Conservation (phyloP, 2,329 filamentous ascomycete genomes). For the Hypocrella siamensis region DNA sequence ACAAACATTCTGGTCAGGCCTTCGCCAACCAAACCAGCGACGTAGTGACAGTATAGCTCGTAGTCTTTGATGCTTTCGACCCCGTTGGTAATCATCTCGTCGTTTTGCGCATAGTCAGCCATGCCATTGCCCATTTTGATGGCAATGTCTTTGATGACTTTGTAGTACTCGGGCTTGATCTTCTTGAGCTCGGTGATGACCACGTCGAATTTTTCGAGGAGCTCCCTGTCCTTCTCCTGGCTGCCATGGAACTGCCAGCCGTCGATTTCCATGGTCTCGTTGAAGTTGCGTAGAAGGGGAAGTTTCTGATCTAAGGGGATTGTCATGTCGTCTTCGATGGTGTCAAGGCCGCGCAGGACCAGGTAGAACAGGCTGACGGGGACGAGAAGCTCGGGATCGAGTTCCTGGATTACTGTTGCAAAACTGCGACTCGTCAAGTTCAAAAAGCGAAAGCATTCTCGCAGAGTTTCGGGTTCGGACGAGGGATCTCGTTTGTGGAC, state of each 20-base stretch:
- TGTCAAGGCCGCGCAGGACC: constrained; percentile 80
- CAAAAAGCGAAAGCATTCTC: constrained; percentile 75
- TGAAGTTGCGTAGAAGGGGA: constrained; percentile 69
- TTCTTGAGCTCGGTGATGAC: constrained; percentile 78
- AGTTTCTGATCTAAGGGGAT: constrained; percentile 70
- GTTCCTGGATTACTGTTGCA: constrained; percentile 80
- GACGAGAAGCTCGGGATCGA: constrained; percentile 84
- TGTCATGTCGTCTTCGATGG: constrained; percentile 98
- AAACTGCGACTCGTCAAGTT: constrained; percentile 87
- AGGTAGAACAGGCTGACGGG: constrained; percentile 89
- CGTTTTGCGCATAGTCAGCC: constrained; percentile 85
- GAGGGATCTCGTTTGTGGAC: constrained; percentile 68
- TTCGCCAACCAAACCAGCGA: constrained; percentile 95
- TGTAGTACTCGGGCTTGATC: constrained; percentile 69
- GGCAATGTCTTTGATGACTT: constrained; percentile 85
- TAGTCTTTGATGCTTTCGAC: constrained; percentile 79
- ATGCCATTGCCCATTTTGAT: constrained; percentile 95
- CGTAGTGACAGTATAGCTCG: constrained; percentile 94
- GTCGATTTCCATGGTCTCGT: constrained; percentile 61
- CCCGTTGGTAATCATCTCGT: constrained; percentile 64
- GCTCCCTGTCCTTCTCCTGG: constrained; percentile 84
- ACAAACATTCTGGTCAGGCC: constrained; percentile 85
- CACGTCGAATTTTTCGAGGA: constrained; percentile 83
- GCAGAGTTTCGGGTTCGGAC: constrained; percentile 59
- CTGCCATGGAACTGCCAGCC: constrained; percentile 85